Conservation (phyloP, 805 yeast genomes). For the Yamadazyma laniorum region DNA sequence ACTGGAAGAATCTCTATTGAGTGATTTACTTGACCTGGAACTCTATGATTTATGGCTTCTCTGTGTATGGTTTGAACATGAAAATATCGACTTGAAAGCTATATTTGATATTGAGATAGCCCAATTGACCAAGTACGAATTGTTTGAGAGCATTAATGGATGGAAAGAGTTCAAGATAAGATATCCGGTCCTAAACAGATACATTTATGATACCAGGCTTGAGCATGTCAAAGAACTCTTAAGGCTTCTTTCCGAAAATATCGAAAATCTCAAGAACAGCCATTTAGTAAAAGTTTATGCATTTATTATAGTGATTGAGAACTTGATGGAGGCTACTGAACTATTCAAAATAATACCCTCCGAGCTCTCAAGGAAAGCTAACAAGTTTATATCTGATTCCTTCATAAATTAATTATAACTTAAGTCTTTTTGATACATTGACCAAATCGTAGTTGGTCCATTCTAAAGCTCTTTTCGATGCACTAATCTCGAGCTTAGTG, state of each 20-base stretch:
- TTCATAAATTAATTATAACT: conserved; percentile 3
- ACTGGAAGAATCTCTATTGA: conserved; percentile 4
- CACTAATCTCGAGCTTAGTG: conserved; percentile 42
- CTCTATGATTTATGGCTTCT: conserved; percentile 47
- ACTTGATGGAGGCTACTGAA: conserved; percentile 19
- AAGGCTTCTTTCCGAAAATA: neutral
- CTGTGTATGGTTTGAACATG: conserved; percentile 47
- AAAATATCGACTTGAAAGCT: conserved; percentile 7
- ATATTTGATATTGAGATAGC: conserved; percentile 8
- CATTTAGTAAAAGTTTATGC: conserved; percentile 16
- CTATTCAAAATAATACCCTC: conserved; percentile 10
- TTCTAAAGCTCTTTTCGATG: conserved; percentile 52
- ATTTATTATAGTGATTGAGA: conserved; percentile 19
- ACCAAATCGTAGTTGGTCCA: conserved; percentile 59
- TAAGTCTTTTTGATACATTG: conserved; percentile 42
- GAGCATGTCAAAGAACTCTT: conserved; percentile 4
- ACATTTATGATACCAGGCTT: conserved; percentile 7
- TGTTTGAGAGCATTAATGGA: conserved; percentile 19
- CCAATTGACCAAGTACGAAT: conserved; percentile 13
- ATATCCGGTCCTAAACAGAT: conserved; percentile 24
- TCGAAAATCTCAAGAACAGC: neutral
- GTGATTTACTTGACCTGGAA: conserved; percentile 32
- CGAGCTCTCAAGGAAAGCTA: neutral
- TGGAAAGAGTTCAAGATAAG: conserved; percentile 29
- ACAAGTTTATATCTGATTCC: neutral